A percentile compares a stretch with the other conserved stretches of the same genome.
Conservation (phyloP, 192 early-diverging fungal species). For the Borealophlyctis nickersoniae region DNA sequence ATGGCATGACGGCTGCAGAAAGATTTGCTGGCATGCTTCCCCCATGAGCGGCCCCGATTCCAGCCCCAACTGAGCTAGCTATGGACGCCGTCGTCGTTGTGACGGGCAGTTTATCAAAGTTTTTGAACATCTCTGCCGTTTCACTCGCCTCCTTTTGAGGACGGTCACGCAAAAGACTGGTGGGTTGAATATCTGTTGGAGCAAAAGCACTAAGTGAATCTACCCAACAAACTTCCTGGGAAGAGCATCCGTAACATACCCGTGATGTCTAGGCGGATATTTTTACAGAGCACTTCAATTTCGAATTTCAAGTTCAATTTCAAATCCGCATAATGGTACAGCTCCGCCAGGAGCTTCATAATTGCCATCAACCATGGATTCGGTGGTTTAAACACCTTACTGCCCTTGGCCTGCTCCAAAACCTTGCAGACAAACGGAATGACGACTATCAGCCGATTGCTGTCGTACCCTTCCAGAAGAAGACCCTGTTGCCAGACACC, state of each 20-base stretch:
- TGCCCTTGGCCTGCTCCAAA: conserved; percentile 79
- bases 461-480: conserved; percentile 86
- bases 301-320: conserved; percentile 97
- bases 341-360: conserved; percentile 84
- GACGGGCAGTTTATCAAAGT: not conserved
- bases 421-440: conserved; percentile 99
- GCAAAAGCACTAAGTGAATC: not conserved
- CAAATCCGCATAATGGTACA: conserved; percentile 89
- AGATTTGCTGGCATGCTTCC: conserved; percentile 19
- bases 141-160: conserved; percentile 24
- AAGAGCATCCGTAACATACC: conserved; percentile 15
- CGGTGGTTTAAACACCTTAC: conserved; percentile 88
- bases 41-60: not conserved
- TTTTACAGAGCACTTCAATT: conserved; percentile 96
- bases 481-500: conserved; percentile 72
- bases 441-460: conserved; percentile 83
- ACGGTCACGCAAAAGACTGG: conserved; percentile 62
- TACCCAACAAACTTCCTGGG: not conserved
- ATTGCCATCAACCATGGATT: conserved; percentile 99
- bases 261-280: conserved; percentile 74
- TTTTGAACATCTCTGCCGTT: not conserved
- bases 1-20: too few relatives aligned
- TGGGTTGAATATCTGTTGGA: conserved; percentile 56
- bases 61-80: too few relatives aligned
- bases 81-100: not conserved